Conservation (phyloP, 2,329 filamentous ascomycete genomes). For the Stemphylium lycopersici region DNA sequence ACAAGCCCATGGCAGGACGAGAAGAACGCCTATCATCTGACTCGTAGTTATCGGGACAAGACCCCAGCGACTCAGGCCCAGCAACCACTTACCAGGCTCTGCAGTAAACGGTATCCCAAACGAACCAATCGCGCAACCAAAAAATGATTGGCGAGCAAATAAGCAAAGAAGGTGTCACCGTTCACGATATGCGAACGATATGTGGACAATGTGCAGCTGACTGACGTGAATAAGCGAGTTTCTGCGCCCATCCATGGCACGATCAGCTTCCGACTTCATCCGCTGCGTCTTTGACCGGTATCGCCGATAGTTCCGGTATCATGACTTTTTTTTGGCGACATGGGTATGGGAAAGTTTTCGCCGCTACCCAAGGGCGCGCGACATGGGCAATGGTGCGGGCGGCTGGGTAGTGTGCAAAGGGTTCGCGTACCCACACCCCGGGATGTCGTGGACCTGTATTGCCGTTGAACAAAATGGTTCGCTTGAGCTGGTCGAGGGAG, state of each 20-base stretch:
- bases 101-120: no score
- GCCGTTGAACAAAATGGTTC: not conserved
- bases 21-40: no score
- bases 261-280: slow-evolving; percentile 1
- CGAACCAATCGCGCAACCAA: not conserved
- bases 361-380: not conserved
- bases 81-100: no score
- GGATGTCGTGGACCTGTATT: not conserved
- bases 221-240: not conserved
- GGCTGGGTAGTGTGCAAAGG: not conserved
- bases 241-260: not conserved
- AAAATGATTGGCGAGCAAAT: not conserved
- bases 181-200: slow-evolving; percentile 15
- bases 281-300: not conserved
- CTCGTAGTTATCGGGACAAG: no score
- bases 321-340: slow-evolving; percentile 6
- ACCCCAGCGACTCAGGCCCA: no score
- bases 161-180: slow-evolving; percentile 6
- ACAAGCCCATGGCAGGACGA: no score
- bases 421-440: not conserved
- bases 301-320: slow-evolving; percentile 7
- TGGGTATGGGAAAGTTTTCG: slow-evolving; percentile 2
- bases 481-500: not conserved
- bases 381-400: slow-evolving; percentile 1
- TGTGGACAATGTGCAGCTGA: slow-evolving; percentile 3